Conservation (phyloP, 2,329 filamentous ascomycete genomes). For the Hypoxylon sp. region DNA sequence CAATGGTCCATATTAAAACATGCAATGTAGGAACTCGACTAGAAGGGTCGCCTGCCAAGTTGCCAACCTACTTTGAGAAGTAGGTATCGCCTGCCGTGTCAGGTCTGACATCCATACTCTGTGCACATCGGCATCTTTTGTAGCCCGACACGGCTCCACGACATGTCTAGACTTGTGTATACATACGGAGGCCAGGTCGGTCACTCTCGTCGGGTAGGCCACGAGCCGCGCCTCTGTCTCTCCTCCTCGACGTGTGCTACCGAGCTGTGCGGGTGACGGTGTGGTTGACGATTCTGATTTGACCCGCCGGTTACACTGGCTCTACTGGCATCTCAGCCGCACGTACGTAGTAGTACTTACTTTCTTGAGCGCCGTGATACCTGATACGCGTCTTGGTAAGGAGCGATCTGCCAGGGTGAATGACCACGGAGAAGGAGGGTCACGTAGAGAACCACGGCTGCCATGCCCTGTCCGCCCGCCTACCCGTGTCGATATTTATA, state of each 20-base stretch:
- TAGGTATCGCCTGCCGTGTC: too few species aligned
- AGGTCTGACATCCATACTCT: too few species aligned
- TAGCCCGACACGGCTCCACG: slow-evolving; percentile 23
- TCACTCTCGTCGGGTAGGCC: slow-evolving; percentile 3
- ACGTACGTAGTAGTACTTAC: slow-evolving; percentile 3
- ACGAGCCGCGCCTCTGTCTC: slow-evolving; percentile 6
- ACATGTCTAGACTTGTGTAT: slow-evolving; percentile 14
- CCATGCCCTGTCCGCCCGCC: too few species aligned
- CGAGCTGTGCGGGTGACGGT: not conserved
- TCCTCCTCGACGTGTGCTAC: slow-evolving; percentile 16
- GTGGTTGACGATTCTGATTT: slow-evolving; percentile 5
- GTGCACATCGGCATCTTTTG: slow-evolving; percentile 20
- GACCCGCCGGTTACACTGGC: slow-evolving; percentile 20
- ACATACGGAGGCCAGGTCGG: slow-evolving; percentile 15
- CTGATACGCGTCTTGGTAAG: not conserved
- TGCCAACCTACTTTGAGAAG: too few species aligned
- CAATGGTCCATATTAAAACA: too few species aligned
- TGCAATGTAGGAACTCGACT: too few species aligned
- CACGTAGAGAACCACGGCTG: not conserved
- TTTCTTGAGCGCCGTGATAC: slow-evolving; percentile 8
- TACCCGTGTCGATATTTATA: too few species aligned
- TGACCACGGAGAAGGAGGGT: not conserved
- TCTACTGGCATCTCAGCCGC: slow-evolving; percentile 16
- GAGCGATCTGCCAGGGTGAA: not conserved
- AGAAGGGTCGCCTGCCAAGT: too few species aligned